These are phyloP conservation scores for Schizophyllum amplum DNA, from an alignment of 1,284 basidiomycete species.

Conservation along the genomic window DNA sequence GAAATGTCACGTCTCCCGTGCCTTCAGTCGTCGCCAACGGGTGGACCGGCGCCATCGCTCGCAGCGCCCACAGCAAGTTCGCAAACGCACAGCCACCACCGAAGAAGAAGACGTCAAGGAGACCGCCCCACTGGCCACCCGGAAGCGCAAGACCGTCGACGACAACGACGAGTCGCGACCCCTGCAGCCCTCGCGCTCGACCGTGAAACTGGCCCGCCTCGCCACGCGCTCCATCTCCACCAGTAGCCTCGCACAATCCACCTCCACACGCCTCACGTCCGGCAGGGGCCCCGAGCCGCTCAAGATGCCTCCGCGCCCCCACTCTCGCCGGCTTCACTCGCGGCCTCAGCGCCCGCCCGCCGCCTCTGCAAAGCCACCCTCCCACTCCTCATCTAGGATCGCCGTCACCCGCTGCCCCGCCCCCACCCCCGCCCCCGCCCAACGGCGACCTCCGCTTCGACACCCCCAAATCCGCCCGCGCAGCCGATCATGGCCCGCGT, in stretches of 20 bases:
- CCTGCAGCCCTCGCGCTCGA: not conserved
- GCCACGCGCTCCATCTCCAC: not conserved
- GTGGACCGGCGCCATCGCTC: not conserved
- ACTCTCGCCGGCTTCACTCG: not conserved
- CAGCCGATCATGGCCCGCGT: too few species aligned
- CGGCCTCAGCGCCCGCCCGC: not conserved
- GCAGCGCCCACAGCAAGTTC: too few species aligned
- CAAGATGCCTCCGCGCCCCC: not conserved
- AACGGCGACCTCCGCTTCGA: not conserved
- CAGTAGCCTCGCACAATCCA: not conserved
- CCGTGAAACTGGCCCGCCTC: not conserved
- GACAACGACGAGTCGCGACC: not conserved
- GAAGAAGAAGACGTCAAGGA: not conserved
- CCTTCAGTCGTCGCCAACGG: not conserved
- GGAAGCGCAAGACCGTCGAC: not conserved
- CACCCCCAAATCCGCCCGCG: not conserved
- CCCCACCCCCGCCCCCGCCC: slow-evolving; percentile 6
- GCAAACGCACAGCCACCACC: not conserved
- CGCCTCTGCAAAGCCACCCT: not conserved
- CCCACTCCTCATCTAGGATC: not conserved
- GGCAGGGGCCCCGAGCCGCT: too few species aligned
- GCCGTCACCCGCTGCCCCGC: slow-evolving; percentile 3
- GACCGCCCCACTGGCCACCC: not conserved
- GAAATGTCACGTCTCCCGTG: not conserved
- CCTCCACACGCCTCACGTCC: not conserved